Evolutionary conservation across 495 filamentous ascomycete genomes (phyloP), one percentile per base, ranked within the genome.

Genomic region (Aspergillus indologenus): DNA sequence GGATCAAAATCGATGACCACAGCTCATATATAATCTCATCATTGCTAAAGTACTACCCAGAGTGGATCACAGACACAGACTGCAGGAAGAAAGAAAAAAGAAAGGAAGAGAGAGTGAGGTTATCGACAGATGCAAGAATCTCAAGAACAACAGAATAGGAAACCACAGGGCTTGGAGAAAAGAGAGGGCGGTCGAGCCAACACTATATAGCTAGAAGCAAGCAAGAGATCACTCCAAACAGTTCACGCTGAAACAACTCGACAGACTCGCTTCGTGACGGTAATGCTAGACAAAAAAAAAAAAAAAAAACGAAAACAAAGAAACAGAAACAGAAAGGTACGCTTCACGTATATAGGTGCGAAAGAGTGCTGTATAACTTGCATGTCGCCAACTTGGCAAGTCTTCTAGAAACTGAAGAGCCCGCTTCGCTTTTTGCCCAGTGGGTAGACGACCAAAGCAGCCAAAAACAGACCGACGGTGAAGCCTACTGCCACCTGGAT

Each of bases 401-500:
- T 47, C 17, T 18, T 45, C 29, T 81, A 97, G 69, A 96, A 95
- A 65, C 87, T 91, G 65, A 96, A 96, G 53, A 97, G 73, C 8
- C 92, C 92, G 69, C 89, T 92, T 59, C 92, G 84, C 69, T 87
- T 88, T 77, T 96, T 97, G 12, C 92, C 92, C 60, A 96, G 77
- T 1, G 93, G 92, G 79, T 98, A 98, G 4, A 97, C 86, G 22
- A 96, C 77, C 60, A 96, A 67, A 3, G 90, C 90, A 53, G 90
- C 90, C 50, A 96, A 74, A 66, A 96, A 96, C 31, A 98, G 72
- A 8, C 93, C 93, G 2, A 96, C 91, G 2, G 91, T 93, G 60
- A 96, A 95, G 22, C 90, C 93, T 67, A 96, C 92, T 5, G 93
- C 92, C 15, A 97, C 85, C 67, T 97, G 90, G 48, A 98, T 85